Percentiles rank a stretch among this genome's conserved stretches.
Conservation (phyloP, 176 grass and related monocot genomes). For the Ensete glaucum region DNA sequence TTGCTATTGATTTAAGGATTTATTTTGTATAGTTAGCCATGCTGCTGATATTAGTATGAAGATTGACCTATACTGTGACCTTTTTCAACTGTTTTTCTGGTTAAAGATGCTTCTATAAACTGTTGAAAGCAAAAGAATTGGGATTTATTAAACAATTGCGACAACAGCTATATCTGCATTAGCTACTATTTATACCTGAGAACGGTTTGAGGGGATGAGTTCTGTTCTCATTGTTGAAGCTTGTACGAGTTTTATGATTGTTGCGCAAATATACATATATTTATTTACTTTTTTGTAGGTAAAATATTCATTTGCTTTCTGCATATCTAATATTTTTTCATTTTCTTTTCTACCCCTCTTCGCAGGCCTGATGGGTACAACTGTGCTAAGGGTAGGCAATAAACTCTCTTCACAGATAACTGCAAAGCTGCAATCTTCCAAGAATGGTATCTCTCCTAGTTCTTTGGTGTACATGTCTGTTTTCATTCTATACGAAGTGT, state of each 20-base stretch:
- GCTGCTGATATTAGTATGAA: too few species aligned
- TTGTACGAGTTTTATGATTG: background rate
- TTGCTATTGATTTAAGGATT: too few species aligned
- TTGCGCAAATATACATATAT: background rate
- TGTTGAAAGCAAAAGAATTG: too few species aligned
- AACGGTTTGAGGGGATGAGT: too few species aligned
- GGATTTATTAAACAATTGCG: too few species aligned
- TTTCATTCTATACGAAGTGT: background rate
- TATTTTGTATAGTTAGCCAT: too few species aligned
- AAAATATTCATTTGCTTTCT: background rate
- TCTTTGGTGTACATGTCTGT: background rate
- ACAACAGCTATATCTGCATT: too few species aligned
- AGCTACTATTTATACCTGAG: too few species aligned
- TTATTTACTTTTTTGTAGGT: background rate
- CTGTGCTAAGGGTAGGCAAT: conserved; percentile 24
- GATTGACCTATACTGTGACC: too few species aligned
- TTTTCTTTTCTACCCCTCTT: background rate
- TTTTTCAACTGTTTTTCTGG: too few species aligned
- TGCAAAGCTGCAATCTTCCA: conserved; percentile 21
- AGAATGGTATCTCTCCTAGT: conserved; percentile 9
- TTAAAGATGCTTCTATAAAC: too few species aligned
- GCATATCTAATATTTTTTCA: background rate
- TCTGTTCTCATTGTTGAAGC: too few species aligned
- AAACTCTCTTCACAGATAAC: conserved; percentile 34
- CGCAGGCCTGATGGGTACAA: conserved; percentile 16